Conservation (phyloP, 164 flowering plant species). For the Vitis vinifera region DNA sequence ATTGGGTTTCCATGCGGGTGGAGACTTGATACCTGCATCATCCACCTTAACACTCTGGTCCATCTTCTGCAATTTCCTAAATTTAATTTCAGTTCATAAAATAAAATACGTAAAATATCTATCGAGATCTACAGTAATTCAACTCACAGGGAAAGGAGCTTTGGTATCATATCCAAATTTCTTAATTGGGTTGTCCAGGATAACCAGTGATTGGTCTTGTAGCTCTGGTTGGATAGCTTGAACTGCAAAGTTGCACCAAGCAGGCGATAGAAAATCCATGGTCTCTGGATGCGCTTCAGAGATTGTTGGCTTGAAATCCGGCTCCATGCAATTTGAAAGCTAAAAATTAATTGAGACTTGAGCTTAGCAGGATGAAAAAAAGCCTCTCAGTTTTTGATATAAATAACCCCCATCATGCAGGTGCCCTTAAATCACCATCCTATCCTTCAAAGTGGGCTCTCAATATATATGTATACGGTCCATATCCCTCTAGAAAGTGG, state of each 20-base stretch:
- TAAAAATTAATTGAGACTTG: too few relatives aligned
- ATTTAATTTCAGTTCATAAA: background rate
- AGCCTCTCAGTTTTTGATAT: constrained; percentile 1
- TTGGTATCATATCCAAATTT: constrained; percentile 24
- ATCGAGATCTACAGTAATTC: background rate
- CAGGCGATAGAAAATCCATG: constrained; percentile 77
- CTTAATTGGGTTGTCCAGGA: constrained; percentile 35
- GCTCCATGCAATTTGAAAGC: constrained; percentile 37
- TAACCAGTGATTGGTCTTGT: constrained; percentile 43
- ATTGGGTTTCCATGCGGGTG: constrained; percentile 82
- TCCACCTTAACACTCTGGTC: constrained; percentile 50
- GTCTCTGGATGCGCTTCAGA: constrained; percentile 72
- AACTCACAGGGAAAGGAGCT: constrained; percentile 41
- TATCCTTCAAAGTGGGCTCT: background rate
- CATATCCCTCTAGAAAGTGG: too few relatives aligned
- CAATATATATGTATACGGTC: too few relatives aligned
- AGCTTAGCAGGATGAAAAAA: too few relatives aligned
- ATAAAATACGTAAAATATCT: background rate
- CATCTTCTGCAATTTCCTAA: constrained; percentile 31
- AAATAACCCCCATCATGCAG: background rate
- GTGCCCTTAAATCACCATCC: constrained; percentile 1
- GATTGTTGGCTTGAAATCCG: constrained; percentile 30
- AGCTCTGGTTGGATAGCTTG: constrained; percentile 61
- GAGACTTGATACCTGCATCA: constrained; percentile 35
- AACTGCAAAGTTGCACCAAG: constrained; percentile 83